Base-by-base conservation (phyloP, 306 rosid species). In the Pachyrhizus erosus region DNA sequence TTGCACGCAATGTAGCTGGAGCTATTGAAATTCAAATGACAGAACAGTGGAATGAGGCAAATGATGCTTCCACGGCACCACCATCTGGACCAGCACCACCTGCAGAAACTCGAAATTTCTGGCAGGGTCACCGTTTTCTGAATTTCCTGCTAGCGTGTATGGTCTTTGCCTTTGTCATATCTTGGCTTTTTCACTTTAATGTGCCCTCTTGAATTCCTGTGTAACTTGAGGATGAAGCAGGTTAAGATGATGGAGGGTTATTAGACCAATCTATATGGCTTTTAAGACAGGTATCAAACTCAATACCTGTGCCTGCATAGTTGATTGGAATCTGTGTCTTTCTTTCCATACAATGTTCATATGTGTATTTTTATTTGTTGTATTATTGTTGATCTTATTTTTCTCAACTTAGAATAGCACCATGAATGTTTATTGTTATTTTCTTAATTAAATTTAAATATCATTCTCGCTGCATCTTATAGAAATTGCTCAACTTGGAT, bases 101-200 rank as follows among this genome's bases (percentile, higher is more conserved):
- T 0, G 70, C 86, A 14, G 94, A 90, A 77, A 84, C 70, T 79
- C 86, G 85, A 52, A 87, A 62, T 84, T 94, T 92, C 88, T 94
- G 98, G 98, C 94, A 92, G 80, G 97, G 98, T 14, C 97, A 91
- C 70, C 89, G 94, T 40, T 94, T 94, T 88, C 84, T 92, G 61
- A 94, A 94, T 76, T 90, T 94, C 79, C 85, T 92, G 68, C 93
- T 92, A 42, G 98, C 98, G 3, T 91, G 93, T 82, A 92, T 94
- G 96, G 97, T 94, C 3, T 94, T 94, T 70, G 97, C 98, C 45
- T 94, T 94, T 64, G 93, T 92, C 73, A 94, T 92, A 77, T 94
- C 98, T 4, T 94, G 98, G 98, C 93, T 94, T 75, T 94, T 91
- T 76, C 97, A 94, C 89, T 94, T 94, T 80, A 94, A 94, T 84